Conservation (phyloP, 202 grass and related monocot genomes). For the Saccharum hybrid region DNA sequence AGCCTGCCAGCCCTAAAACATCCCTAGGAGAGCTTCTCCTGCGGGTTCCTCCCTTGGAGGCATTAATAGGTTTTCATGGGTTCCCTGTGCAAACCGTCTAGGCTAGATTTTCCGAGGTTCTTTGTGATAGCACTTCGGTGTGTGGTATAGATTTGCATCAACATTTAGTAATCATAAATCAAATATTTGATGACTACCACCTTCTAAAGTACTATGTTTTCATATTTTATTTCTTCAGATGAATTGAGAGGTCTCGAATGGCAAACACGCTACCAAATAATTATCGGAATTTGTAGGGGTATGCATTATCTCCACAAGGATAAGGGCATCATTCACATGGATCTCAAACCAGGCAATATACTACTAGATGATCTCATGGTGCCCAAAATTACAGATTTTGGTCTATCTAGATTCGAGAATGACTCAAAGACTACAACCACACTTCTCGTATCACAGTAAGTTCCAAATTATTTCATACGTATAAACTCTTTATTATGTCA, state of each 20-base stretch:
- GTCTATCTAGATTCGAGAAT: background rate
- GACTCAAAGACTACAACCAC: background rate
- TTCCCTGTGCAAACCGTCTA: no score
- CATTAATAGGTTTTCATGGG: no score
- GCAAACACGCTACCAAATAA: background rate
- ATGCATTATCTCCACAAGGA: background rate
- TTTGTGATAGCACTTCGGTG: no score
- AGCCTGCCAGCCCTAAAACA: no score
- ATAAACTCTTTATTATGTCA: background rate
- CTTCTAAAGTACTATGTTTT: background rate
- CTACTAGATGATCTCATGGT: conserved; percentile 1
- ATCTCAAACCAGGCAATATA: conserved; percentile 29
- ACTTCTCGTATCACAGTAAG: background rate
- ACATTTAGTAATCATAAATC: no score
- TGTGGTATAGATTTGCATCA: no score
- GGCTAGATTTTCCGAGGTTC: no score
- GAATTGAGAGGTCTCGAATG: conserved; percentile 18
- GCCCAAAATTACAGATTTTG: background rate
- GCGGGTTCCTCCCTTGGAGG: no score
- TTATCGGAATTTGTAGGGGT: background rate
- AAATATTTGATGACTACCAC: no score
- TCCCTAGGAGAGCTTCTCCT: no score
- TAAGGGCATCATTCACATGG: conserved; percentile 5
- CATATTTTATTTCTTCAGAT: background rate
- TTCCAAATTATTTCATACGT: background rate